Conservation (phyloP, 2,329 filamentous ascomycete species). For the Pezizomycotina sp. region DNA sequence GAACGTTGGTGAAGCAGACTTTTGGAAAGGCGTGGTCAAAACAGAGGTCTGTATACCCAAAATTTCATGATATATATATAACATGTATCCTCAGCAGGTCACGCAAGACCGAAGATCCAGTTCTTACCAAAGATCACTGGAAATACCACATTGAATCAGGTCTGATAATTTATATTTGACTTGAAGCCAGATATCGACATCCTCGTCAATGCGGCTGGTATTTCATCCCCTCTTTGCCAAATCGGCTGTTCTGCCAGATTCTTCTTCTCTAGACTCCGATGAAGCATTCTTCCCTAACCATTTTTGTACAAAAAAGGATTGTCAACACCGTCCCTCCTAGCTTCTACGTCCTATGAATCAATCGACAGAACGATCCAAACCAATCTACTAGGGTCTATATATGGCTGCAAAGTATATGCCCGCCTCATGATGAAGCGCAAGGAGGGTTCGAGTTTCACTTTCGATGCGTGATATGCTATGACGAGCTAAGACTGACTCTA, state of each 20-base stretch:
- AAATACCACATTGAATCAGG: background rate
- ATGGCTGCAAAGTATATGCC: conserved; percentile 40
- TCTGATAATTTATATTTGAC: background rate
- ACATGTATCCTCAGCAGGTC: conserved; percentile 21
- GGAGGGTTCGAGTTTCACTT: conserved; percentile 19
- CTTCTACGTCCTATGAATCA: conserved; percentile 35
- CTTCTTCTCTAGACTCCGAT: too few species aligned
- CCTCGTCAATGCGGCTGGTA: conserved; percentile 65
- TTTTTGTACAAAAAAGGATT: too few species aligned
- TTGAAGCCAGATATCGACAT: conserved; percentile 38
- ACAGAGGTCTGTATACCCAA: conserved; percentile 18
- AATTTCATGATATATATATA: conserved; percentile 13
- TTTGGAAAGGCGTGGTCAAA: conserved; percentile 25
- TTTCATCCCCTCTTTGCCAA: conserved; percentile 50
- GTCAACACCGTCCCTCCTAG: too few species aligned
- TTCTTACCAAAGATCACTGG: too few species aligned
- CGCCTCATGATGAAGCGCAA: conserved; percentile 34
- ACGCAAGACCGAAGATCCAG: too few species aligned
- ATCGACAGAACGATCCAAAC: conserved; percentile 46
- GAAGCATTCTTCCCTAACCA: too few species aligned
- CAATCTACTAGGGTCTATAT: conserved; percentile 53
- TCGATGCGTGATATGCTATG: background rate
- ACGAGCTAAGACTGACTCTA: background rate
- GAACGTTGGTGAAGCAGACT: conserved; percentile 19
- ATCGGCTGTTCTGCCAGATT: too few species aligned